Evolutionary conservation across 805 yeast genomes (phyloP), one percentile per base, ranked within the genome.

Genomic region (Teunomyces cretensis): DNA sequence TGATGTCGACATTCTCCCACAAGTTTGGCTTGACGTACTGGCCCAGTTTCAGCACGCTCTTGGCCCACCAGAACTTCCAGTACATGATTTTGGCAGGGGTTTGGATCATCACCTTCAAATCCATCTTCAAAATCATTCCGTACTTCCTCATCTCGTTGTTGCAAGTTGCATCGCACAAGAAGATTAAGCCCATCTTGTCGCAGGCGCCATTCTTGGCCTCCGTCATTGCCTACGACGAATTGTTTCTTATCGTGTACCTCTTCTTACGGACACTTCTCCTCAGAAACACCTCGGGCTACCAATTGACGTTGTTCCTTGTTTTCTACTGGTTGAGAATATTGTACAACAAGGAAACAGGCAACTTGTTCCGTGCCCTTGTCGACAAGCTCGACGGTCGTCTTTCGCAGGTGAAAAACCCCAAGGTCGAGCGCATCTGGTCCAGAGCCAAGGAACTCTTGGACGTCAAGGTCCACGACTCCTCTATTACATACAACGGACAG

Each of bases 41-140:
- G 49, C 95, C 96, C 6, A 74, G 83, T 4, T 74, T 81, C 58
- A 76, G 77, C 45, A 79, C 83, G 4, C 68, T 90, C 59, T 58
- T 88, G 44, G 82, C 90, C 8, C 79, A 88, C 17, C 88, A 81
- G 53, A 86, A 87, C 60, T 86, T 86, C 71, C 96, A 88, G 64
- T 80, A 78, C 57, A 66, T 82, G 44, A 49, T 78, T 2, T 63
- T 86, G 44, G 78, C 83, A 0, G 22, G 60, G 2, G 65, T 80
- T 14, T 86, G 92, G 92, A 57, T 80, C 39, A 62, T 84, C 44
- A 79, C 84, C 32, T 80, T 86, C 65, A 73, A 76, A 48, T 83
- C 90, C 1, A 64, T 79, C 4, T 84, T 82, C 67, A 86, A 85
- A 58, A 53, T 86, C 36, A 48, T 81, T 12, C 92, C 94, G 17